Evolutionary conservation across 2,329 filamentous ascomycete genomes (phyloP).

Genomic region (Monosporascus sp.): DNA sequence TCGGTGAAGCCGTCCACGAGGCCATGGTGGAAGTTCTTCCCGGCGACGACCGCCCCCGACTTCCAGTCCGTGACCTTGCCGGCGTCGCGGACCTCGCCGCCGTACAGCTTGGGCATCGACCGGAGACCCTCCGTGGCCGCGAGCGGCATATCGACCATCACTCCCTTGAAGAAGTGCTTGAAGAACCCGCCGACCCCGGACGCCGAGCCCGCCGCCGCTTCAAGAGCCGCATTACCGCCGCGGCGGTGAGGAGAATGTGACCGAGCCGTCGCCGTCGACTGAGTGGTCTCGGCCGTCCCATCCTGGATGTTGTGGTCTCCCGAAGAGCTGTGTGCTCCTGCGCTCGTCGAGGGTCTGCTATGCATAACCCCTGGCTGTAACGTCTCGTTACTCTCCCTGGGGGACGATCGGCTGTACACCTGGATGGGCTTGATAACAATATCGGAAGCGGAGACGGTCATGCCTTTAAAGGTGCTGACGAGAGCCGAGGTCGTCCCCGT

Average conservation of each 20-base stretch:
- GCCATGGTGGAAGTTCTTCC: constrained; percentile 38
- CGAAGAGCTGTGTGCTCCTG: neutral
- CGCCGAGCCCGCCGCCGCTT: constrained; percentile 3
- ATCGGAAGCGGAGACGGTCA: constrained; percentile 6
- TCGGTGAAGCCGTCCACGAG: constrained; percentile 40
- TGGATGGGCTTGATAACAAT: constrained; percentile 3
- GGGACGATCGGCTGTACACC: too few relatives aligned
- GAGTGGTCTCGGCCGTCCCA: constrained; percentile 1
- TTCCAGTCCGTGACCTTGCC: constrained; percentile 38
- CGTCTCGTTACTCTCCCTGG: too few relatives aligned
- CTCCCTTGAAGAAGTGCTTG: constrained; percentile 2
- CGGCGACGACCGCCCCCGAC: constrained; percentile 36
- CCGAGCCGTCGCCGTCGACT: neutral
- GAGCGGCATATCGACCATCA: constrained; percentile 40
- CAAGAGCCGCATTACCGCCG: neutral
- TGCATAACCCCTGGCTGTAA: too few relatives aligned
- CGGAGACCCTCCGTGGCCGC: constrained; percentile 46
- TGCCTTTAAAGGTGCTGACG: constrained; percentile 5
- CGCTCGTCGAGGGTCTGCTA: too few relatives aligned
- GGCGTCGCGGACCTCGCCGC: constrained; percentile 34
- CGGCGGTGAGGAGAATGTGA: neutral
- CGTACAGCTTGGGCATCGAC: constrained; percentile 43
- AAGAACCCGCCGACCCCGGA: constrained; percentile 5
- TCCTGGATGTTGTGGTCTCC: neutral
- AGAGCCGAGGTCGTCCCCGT: constrained; percentile 17